Evolutionary conservation across 2,329 filamentous ascomycete species (phyloP).

Genomic region (Fusarium nanum): DNA sequence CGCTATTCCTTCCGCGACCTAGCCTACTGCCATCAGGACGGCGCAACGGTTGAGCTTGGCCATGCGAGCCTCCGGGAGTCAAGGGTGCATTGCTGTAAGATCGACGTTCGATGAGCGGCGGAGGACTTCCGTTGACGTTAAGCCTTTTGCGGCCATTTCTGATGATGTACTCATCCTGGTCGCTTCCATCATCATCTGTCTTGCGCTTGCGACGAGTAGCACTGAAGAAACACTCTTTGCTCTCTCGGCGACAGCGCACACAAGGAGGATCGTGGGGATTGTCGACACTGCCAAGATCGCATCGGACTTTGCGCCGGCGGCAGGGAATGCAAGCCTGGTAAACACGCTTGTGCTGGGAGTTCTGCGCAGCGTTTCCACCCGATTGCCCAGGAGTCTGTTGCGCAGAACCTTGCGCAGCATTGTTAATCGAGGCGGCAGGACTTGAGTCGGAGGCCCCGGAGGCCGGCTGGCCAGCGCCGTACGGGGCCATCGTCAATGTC

Average conservation of each 20-base stretch:
- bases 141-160: conserved; percentile 79
- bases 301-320: conserved; percentile 70
- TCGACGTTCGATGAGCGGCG: conserved; percentile 57
- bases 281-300: conserved; percentile 81
- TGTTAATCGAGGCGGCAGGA: conserved; percentile 41
- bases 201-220: conserved; percentile 94
- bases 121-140: conserved; percentile 60
- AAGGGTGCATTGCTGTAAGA: conserved; percentile 65
- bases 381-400: conserved; percentile 36
- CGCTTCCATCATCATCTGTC: conserved; percentile 66
- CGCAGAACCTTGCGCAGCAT: conserved; percentile 37
- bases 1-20: conserved; percentile 45
- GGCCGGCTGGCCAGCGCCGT: conserved; percentile 37
- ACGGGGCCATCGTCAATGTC: conserved; percentile 41
- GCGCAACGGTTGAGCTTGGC: conserved; percentile 73
- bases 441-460: conserved; percentile 44
- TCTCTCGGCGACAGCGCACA: conserved; percentile 91
- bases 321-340: conserved; percentile 74
- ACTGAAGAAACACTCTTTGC: conserved; percentile 97
- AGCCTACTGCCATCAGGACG: conserved; percentile 63
- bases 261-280: conserved; percentile 95
- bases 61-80: conserved; percentile 75
- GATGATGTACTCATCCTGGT: conserved; percentile 74
- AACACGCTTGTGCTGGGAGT: conserved; percentile 67
- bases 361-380: conserved; percentile 28